Base-by-base conservation (phyloP, 148 eudicot species). In the Fagopyrum homotropicum region DNA sequence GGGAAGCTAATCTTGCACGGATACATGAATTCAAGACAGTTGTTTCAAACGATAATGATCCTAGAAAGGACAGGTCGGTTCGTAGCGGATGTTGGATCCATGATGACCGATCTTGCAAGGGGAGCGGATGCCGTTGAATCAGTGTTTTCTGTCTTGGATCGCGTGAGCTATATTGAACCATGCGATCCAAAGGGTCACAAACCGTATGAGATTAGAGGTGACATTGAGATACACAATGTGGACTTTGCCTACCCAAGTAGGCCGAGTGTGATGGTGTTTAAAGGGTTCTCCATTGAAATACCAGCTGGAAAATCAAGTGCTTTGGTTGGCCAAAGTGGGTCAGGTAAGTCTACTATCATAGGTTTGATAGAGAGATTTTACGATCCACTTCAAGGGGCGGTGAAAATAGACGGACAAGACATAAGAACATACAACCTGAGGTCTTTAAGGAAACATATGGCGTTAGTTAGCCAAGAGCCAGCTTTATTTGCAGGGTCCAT, bases 41-140 rank as follows among this genome's bases (percentile, higher is more conserved):
- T 86, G 43, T 83, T 83, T 69, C 82, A 83, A 69, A 82, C 68
- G 6, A 79, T 83, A 47, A 66, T 81, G 79, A 75, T 86, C 17
- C 45, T 86, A 50, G 75, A 81, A 63, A 79, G 82, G 73, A 83
- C 84, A 4, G 89, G 84, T 1, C 79, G 79, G 57, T 69, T 57
- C 72, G 79, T 83, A 59, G 88, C 84, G 4, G 75, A 77, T 55
- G 79, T 74, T 9, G 79, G 74, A 5, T 69, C 74, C 44, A 71
- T 77, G 79, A 71, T 74, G 7, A 54, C 68, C 0, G 70, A 77
- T 30, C 69, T 77, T 7, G 48, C 79, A 0, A 71, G 46, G 43
- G 79, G 79, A 0, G 2, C 43, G 1, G 69, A 77, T 56, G 75
- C 75, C 2, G 55, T 77, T 5, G 29, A 44, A 3, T 77, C 75